phyloP scores from a whole-genome alignment of 78 protist genomes.

The slime mould (Dictyostelium discoideum) region DNA sequence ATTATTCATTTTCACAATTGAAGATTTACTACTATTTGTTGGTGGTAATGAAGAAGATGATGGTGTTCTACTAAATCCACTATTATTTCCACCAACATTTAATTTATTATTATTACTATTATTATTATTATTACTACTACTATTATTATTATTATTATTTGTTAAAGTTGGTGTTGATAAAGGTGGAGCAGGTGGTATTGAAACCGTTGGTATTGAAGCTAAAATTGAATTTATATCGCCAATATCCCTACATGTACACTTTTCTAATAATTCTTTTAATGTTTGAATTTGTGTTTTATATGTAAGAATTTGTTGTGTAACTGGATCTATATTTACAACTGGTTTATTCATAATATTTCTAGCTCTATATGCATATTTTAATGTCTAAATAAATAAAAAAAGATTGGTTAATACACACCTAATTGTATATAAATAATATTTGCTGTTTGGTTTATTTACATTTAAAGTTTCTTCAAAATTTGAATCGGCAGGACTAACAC shows the following conservation, averaged over 20 bases:
- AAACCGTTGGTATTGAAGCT: neutral
- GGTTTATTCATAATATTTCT: slow-evolving; percentile 93
- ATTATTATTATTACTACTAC: neutral
- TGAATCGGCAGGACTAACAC: slow-evolving; percentile 84
- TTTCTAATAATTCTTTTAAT: slow-evolving; percentile 38
- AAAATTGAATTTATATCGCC: slow-evolving; percentile 6
- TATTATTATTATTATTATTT: neutral
- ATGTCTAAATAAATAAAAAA: slow-evolving; percentile 59
- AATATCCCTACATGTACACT: slow-evolving; percentile 34
- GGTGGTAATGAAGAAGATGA: slow-evolving; percentile 4
- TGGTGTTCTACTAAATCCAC: neutral
- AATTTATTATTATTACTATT: neutral
- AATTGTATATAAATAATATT: no score
- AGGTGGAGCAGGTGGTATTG: neutral
- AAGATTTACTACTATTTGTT: neutral
- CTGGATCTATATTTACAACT: slow-evolving; percentile 85
- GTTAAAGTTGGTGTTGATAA: neutral
- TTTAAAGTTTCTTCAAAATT: slow-evolving; percentile 90
- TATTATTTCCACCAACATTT: neutral
- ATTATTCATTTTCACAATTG: neutral
- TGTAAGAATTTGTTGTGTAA: slow-evolving; percentile 42
- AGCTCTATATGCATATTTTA: slow-evolving; percentile 92
- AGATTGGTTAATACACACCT: neutral
- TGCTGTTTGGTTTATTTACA: neutral
- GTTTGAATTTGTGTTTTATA: slow-evolving; percentile 55